A percentile compares a stretch with the other conserved stretches of the same genome.
phyloP scores from a whole-genome alignment of 768 basidiomycete species.

The Hygrophoropsis aurantiaca region DNA sequence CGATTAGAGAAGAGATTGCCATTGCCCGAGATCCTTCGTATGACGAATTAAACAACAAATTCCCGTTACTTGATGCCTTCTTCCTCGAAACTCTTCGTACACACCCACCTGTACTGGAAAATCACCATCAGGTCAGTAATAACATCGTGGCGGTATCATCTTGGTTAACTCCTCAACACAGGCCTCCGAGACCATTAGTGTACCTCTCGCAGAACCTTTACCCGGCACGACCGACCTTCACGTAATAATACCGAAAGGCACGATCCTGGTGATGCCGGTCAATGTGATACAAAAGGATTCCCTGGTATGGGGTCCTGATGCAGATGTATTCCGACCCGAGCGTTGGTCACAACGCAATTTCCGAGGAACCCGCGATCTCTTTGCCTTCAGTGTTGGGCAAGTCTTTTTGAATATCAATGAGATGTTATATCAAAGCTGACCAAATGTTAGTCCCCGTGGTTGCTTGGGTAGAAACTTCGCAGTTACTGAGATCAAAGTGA shows the following conservation, averaged over 20 bases:
- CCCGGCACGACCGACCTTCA: slow-evolving; percentile 41
- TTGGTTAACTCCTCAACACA: slow-evolving; percentile 18
- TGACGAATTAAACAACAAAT: slow-evolving; percentile 47
- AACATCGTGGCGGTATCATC: background rate
- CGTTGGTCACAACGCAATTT: slow-evolving; percentile 55
- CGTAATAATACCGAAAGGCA: slow-evolving; percentile 57
- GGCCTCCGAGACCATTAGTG: slow-evolving; percentile 49
- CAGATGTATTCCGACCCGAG: slow-evolving; percentile 55
- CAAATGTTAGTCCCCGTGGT: slow-evolving; percentile 54
- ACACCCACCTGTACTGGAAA: slow-evolving; percentile 62
- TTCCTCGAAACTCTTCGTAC: slow-evolving; percentile 62
- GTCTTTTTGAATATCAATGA: too few relatives aligned
- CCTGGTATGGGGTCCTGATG: slow-evolving; percentile 60
- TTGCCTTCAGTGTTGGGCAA: slow-evolving; percentile 62
- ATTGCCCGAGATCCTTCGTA: slow-evolving; percentile 47
- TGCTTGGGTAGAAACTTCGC: slow-evolving; percentile 65
- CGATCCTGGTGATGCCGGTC: slow-evolving; percentile 51
- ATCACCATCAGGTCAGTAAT: slow-evolving; percentile 55
- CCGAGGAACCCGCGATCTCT: slow-evolving; percentile 41
- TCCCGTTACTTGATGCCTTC: slow-evolving; percentile 59
- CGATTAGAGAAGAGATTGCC: slow-evolving; percentile 55
- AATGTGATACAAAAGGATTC: slow-evolving; percentile 57
- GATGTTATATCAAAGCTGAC: too few relatives aligned
- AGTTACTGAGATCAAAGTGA: slow-evolving; percentile 58
- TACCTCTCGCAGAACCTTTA: slow-evolving; percentile 57